phyloP scores from a whole-genome alignment of 805 yeast genomes.

The Wickerhamiella hasegawae region DNA sequence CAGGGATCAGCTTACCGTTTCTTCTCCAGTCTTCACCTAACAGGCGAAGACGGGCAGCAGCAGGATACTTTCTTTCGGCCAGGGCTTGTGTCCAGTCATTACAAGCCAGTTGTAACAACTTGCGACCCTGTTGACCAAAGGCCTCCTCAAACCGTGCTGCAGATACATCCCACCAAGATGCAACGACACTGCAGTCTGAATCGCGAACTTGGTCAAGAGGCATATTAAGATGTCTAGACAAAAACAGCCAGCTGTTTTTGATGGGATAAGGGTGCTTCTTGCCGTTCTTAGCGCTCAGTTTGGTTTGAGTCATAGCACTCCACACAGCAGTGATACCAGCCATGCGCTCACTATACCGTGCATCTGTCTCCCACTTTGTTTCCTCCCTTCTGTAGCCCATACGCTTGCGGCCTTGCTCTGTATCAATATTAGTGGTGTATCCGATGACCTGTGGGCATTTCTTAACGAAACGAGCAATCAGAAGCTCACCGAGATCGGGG shows the following conservation, averaged over 20 bases:
- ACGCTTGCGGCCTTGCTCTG: slow-evolving; percentile 61
- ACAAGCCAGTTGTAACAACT: slow-evolving; percentile 35
- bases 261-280: slow-evolving; percentile 39
- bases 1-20: slow-evolving; percentile 27
- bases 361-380: slow-evolving; percentile 33
- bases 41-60: slow-evolving; percentile 61
- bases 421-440: slow-evolving; percentile 53
- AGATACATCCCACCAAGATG: slow-evolving; percentile 87
- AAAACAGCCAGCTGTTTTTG: slow-evolving; percentile 46
- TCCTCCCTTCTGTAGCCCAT: slow-evolving; percentile 76
- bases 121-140: slow-evolving; percentile 57
- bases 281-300: slow-evolving; percentile 13
- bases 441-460: slow-evolving; percentile 87
- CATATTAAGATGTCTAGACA: slow-evolving; percentile 57
- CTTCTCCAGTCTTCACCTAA: slow-evolving; percentile 65
- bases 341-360: slow-evolving; percentile 67
- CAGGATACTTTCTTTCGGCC: slow-evolving; percentile 41
- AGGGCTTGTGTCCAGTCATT: slow-evolving; percentile 38
- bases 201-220: slow-evolving; percentile 36
- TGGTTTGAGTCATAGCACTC: slow-evolving; percentile 50
- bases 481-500: slow-evolving; percentile 36
- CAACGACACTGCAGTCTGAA: slow-evolving; percentile 53
- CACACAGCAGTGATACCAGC: slow-evolving; percentile 75
- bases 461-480: slow-evolving; percentile 72
- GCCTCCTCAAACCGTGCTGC: slow-evolving; percentile 37